Base-by-base conservation (phyloP, 148 eudicot genomes). In the Fallopia convolvulus region DNA sequence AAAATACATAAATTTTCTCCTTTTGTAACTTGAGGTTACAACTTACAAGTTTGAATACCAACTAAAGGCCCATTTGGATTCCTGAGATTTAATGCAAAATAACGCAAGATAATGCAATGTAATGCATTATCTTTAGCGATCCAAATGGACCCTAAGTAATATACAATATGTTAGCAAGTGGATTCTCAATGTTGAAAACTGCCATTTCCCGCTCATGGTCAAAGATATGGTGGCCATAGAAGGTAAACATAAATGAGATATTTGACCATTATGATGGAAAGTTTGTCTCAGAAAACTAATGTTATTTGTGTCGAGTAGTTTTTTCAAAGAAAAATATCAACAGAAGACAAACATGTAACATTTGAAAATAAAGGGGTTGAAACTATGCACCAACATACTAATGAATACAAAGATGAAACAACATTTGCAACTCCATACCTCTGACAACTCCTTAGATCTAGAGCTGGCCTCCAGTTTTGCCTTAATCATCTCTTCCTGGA, bases 401-500 rank as follows among this genome's bases (percentile, higher is more conserved):
- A 26, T 44, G 18, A 46, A 14, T 42, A 73, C 26, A 73, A 26
- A 20, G 77, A 55, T 52, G 44, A 36, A 20, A 33, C 41, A 49
- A 53, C 61, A 15, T 55, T 15, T 32, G 26, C 8, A 33, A 39
- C 56, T 55, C 20, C 56, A 80, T 80, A 94, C 98, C 97, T 92
- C 93, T 55, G 80, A 79, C 42, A 94, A 77, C 83, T 90, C 92
- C 79, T 84, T 89, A 74, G 75, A 56, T 76, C 87, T 90, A 18
- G 98, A 85, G 75, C 91, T 86, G 70, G 92, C 95, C 84, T 90
- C 95, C 79, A 77, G 81, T 79, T 90, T 90, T 52, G 97, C 92
- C 83, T 92, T 92, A 91, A 88, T 88, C 89, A 92, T 74, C 83
- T 94, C 98, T 81, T 89, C 98, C 98, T 94, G 72, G 6, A 79